These are phyloP conservation scores for Botryotinia globosa DNA, from an alignment of 2,329 filamentous ascomycete species.

Conservation along the genomic window DNA sequence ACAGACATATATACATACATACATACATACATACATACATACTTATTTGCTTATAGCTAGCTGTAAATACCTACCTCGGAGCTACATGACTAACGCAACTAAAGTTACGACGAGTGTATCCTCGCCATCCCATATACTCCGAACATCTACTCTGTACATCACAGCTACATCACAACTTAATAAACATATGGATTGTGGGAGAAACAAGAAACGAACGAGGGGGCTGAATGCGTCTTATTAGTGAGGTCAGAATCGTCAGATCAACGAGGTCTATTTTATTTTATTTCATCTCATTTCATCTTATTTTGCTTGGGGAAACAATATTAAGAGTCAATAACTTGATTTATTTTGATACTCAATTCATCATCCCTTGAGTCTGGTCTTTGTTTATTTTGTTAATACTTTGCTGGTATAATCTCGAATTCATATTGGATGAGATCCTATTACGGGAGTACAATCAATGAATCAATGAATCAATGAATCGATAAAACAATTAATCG, in stretches of 20 bases:
- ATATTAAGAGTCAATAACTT: not conserved
- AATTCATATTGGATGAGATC: not conserved
- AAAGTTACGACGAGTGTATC: not conserved
- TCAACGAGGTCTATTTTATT: not conserved
- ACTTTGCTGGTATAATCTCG: not conserved
- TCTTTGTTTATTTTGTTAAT: not conserved
- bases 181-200: not conserved
- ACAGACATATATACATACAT: not conserved
- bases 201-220: conserved; percentile 2
- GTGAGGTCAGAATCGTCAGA: conserved; percentile 1
- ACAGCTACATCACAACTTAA: not conserved
- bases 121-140: not conserved
- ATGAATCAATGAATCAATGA: too few species aligned
- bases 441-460: not conserved
- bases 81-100: not conserved
- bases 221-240: not conserved
- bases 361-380: not conserved
- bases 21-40: not conserved
- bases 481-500: not conserved
- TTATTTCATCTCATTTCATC: too few species aligned
- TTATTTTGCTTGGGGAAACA: not conserved
- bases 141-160: too few species aligned
- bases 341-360: not conserved
- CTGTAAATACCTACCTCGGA: not conserved
- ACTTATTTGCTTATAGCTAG: not conserved